Percentiles rank a stretch among this genome's conserved stretches.
phyloP scores from a whole-genome alignment of 768 basidiomycete genomes.

The Strobilomyces echinocephalus region DNA sequence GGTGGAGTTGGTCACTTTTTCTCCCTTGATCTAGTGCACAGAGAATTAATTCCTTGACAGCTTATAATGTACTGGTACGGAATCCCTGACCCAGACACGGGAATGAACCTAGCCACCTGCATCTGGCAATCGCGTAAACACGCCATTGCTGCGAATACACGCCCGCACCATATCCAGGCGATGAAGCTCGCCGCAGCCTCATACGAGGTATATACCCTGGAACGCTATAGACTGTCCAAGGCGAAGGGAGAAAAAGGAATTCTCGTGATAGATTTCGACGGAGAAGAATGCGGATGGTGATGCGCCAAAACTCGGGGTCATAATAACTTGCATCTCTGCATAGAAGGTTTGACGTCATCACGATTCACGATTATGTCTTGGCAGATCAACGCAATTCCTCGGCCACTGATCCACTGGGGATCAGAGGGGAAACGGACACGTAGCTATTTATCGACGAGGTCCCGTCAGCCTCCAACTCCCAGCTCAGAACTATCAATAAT shows the following conservation, averaged over 20 bases:
- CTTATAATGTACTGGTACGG: slow-evolving; percentile 95
- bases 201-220: slow-evolving; percentile 76
- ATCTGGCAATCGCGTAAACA: slow-evolving; percentile 90
- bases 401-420: too few species aligned
- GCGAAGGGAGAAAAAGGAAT: slow-evolving; percentile 52
- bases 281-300: slow-evolving; percentile 72
- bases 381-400: too few species aligned
- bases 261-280: slow-evolving; percentile 53
- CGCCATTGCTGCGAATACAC: slow-evolving; percentile 73
- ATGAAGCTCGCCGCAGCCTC: slow-evolving; percentile 73
- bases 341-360: too few species aligned
- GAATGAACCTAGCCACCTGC: slow-evolving; percentile 91
- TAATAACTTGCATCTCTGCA: not conserved
- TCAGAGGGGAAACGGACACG: too few species aligned
- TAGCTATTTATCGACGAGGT: too few species aligned
- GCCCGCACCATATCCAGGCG: slow-evolving; percentile 77
- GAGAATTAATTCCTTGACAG: slow-evolving; percentile 30
- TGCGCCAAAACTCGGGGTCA: not conserved
- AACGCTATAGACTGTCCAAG: slow-evolving; percentile 73
- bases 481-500: too few species aligned
- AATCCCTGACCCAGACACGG: slow-evolving; percentile 65
- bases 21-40: not conserved
- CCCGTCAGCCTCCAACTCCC: too few species aligned
- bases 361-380: too few species aligned
- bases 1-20: slow-evolving; percentile 59